These are phyloP conservation scores for Trichosporon coremiiforme DNA, from an alignment of 1,284 basidiomycete genomes.

Conservation along the genomic window DNA sequence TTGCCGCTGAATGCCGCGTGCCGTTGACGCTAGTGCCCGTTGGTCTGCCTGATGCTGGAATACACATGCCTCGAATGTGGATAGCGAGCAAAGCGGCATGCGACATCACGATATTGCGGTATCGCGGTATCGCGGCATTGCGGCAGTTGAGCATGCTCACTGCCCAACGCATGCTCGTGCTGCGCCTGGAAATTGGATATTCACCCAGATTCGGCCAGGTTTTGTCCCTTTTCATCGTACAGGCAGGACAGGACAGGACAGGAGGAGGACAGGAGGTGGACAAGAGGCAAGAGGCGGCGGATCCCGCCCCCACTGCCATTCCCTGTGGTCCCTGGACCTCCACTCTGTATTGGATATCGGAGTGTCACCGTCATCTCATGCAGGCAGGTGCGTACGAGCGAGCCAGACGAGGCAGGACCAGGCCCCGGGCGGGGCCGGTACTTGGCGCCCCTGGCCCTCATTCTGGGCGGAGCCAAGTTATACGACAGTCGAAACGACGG, in stretches of 20 bases:
- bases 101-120: too few species aligned
- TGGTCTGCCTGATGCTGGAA: background rate
- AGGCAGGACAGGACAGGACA: too few species aligned
- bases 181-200: background rate
- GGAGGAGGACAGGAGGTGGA: background rate
- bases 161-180: background rate
- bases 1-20: background rate
- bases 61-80: background rate
- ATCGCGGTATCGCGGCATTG: background rate
- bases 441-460: too few species aligned
- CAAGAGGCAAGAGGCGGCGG: background rate
- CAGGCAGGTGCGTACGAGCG: background rate
- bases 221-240: background rate
- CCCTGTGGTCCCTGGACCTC: background rate
- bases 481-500: conserved; percentile 16
- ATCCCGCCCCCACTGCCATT: background rate
- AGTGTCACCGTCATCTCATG: background rate
- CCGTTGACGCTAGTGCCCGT: background rate
- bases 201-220: background rate
- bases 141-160: background rate
- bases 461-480: conserved; percentile 17
- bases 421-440: background rate
- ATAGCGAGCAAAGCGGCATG: background rate
- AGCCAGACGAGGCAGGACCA: background rate
- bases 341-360: background rate